These are phyloP conservation scores for Coemansia sp. DNA, from an alignment of 192 early-diverging fungal genomes.

Conservation along the genomic window DNA sequence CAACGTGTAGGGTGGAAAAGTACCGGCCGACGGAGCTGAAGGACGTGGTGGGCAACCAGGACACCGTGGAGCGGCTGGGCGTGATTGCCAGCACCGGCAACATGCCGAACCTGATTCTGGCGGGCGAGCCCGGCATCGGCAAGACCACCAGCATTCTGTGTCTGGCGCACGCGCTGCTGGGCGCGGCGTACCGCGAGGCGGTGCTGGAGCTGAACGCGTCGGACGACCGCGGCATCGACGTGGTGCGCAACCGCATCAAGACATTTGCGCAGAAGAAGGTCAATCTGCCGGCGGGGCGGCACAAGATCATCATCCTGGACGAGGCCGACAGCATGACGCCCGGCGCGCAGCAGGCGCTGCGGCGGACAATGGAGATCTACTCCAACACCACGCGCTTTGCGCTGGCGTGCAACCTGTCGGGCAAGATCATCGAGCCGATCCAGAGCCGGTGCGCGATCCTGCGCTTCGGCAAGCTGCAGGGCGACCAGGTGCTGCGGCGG, in stretches of 20 bases:
- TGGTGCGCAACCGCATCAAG: conserved; percentile 95
- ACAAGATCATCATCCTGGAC: conserved; percentile 92
- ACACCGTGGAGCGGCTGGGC: conserved; percentile 78
- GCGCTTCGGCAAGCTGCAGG: conserved; percentile 74
- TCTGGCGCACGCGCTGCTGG: conserved; percentile 85
- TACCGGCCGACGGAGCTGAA: conserved; percentile 80
- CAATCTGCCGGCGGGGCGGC: conserved; percentile 79
- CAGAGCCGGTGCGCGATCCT: conserved; percentile 93
- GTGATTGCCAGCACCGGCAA: conserved; percentile 89
- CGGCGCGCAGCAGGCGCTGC: conserved; percentile 94
- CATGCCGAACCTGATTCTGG: conserved; percentile 92
- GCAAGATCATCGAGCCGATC: conserved; percentile 98
- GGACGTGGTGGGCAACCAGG: conserved; percentile 93
- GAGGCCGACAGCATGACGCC: conserved; percentile 99
- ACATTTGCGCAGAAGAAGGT: conserved; percentile 99
- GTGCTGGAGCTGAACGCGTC: conserved; percentile 98
- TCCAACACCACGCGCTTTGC: conserved; percentile 94
- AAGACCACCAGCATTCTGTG: conserved; percentile 96
- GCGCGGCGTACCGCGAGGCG: conserved; percentile 81
- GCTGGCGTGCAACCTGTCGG: conserved; percentile 91
- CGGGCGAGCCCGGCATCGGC: conserved; percentile 90
- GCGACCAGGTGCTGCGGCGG: conserved; percentile 74
- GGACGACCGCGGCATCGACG: conserved; percentile 92
- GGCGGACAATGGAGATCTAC: conserved; percentile 98
- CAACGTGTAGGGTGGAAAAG: conserved; percentile 71